phyloP scores from a whole-genome alignment of 768 basidiomycete genomes.

The Mycena galopus region DNA sequence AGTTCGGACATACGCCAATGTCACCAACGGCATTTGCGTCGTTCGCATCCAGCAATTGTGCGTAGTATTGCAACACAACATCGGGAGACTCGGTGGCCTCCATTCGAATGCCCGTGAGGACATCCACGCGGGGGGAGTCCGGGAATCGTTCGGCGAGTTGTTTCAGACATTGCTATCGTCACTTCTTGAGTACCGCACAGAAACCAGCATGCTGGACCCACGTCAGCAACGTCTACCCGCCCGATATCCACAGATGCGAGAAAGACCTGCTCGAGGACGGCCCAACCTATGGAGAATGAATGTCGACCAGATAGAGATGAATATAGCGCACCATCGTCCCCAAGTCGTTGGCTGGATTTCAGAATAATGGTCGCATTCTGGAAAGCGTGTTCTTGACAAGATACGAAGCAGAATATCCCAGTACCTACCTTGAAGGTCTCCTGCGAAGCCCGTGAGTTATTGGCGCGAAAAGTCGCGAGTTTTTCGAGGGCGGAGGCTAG shows the following conservation, averaged over 20 bases:
- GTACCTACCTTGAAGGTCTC: conserved; percentile 62
- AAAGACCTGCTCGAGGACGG: conserved; percentile 83
- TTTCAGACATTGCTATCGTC: conserved; percentile 69
- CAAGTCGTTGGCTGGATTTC: conserved; percentile 59
- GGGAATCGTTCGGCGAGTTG: conserved; percentile 78
- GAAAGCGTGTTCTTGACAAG: conserved; percentile 60
- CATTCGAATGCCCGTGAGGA: conserved; percentile 82
- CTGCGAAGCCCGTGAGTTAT: conserved; percentile 67
- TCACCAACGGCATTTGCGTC: conserved; percentile 77
- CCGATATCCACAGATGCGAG: conserved; percentile 85
- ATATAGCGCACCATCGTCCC: conserved; percentile 65
- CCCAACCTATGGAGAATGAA: conserved; percentile 68
- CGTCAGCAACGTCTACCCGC: conserved; percentile 79
- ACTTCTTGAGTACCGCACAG: conserved; percentile 17
- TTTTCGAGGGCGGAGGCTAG: conserved; percentile 62
- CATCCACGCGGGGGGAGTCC: conserved; percentile 82
- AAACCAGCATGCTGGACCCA: conserved; percentile 51
- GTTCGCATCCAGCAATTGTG: conserved; percentile 73
- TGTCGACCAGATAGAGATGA: conserved; percentile 9
- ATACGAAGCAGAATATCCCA: background rate
- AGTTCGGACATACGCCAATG: background rate
- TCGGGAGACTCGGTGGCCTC: conserved; percentile 75
- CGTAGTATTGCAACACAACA: conserved; percentile 72
- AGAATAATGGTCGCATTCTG: conserved; percentile 66
- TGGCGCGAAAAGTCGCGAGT: conserved; percentile 67